Base-by-base conservation (phyloP, 768 basidiomycete genomes). In the Kwoniella mangroviensis region DNA sequence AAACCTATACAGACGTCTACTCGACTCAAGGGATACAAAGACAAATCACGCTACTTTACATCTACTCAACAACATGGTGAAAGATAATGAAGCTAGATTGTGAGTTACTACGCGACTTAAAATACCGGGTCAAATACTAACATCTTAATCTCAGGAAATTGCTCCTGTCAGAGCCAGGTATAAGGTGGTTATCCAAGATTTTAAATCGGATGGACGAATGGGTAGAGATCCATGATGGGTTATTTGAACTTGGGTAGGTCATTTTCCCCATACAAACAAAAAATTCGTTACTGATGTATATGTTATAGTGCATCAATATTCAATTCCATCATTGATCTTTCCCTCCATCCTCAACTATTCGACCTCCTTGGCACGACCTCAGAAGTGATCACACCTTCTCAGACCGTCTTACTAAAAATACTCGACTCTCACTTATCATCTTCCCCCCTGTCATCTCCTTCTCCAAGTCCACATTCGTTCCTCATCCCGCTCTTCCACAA, bases 361-460 rank as follows among this genome's bases (percentile, higher is more conserved):
- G 82, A 74, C 21, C 86, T 85, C 64, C 86, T 93, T 64, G 79
- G 61, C 80, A 92, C 92, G 68, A 70, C 84, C 24, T 88, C 87
- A 56, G 93, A 94, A 83, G 86, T 89, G 13, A 87, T 94, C 51
- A 89, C 92, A 5, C 92, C 93, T 0, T 90, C 91, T 73, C 94
- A 96, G 81, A 92, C 90, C 4, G 91, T 88, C n/a, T 84, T 96
- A 12, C 87, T 97, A 68, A 95, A 94, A 82, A 85, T 96, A 17
- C 84, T 94, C 13, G 94, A 96, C 79, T 91, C 92, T 1, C 90
- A 92, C 78, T 85, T 94, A 64, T 90, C 69, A 41, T 65, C 67
- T 3, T 21, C 45, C 17, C 21, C 54, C 1, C 34, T 43, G 3
- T 24, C 63, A 6, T 2, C 40, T 19, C 62, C 67, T 7, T 63